These are phyloP conservation scores for Phytopythium litorale DNA, from an alignment of 352 stramenopile species.

Conservation along the genomic window DNA sequence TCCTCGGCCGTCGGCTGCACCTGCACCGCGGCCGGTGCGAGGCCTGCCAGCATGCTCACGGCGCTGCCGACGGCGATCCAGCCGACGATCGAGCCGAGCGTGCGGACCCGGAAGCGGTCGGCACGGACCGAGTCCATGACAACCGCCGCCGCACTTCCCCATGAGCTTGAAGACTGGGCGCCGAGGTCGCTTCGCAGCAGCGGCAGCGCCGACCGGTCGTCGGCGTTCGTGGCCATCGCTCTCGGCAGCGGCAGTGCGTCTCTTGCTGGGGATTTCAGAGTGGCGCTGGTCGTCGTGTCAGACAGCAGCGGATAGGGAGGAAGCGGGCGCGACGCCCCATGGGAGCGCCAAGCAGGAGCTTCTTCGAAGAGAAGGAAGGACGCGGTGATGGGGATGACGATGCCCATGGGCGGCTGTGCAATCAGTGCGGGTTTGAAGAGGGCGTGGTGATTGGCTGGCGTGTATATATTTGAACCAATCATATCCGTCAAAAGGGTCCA, in stretches of 20 bases:
- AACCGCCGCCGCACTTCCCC: background rate
- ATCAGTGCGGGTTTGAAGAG: background rate
- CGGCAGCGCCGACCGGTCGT: constrained; percentile 16
- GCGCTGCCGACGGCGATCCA: constrained; percentile 51
- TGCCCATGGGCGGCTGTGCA: background rate
- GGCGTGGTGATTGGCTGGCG: background rate
- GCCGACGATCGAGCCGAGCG: constrained; percentile 37
- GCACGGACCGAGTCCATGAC: constrained; percentile 17
- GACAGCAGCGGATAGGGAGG: no score
- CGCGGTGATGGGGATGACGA: background rate
- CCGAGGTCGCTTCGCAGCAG: constrained; percentile 11
- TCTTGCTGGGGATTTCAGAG: background rate
- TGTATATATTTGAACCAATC: background rate
- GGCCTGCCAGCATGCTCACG: constrained; percentile 30
- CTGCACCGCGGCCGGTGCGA: background rate
- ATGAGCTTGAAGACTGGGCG: background rate
- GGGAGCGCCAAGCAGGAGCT: background rate
- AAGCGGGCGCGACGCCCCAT: background rate
- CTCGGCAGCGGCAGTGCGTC: background rate
- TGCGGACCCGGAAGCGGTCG: constrained; percentile 33
- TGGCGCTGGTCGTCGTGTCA: no score
- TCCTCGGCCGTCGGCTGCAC: constrained; percentile 21
- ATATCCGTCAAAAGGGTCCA: background rate
- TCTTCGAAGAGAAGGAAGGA: constrained; percentile 2
- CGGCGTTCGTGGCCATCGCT: background rate